Evolutionary conservation across 495 filamentous ascomycete genomes (phyloP), one percentile per base, ranked within the genome.

Genomic region (Recurvomyces mirabilis): DNA sequence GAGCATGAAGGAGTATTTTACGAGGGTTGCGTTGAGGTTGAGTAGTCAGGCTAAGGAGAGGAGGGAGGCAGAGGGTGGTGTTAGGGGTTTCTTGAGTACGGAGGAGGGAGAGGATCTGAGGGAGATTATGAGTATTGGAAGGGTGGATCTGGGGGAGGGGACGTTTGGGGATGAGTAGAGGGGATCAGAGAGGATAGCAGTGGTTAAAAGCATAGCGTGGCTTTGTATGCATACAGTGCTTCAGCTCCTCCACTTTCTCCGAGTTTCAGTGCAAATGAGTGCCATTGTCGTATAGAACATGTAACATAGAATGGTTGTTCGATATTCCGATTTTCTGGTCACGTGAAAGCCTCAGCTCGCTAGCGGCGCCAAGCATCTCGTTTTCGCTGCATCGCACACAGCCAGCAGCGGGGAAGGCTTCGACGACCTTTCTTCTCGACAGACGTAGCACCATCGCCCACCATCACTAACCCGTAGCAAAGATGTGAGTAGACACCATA

Each of bases 1-100:
- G 43, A 88, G 83, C 59, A 95, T 96, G 84, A 75, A 80, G 33
- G 91, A 98, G 55, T 98, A 98, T 65, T 96, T 96, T 67, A 94
- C 94, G 70, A 72, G 93, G 13, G 79, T 96, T 32, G 84, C 84
- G 12, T 61, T 93, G 43, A 72, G 87, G 53, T 64, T 96, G 15
- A 88, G 79, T 1, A 74, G 64, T 41, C 91, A 94, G 60, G 84
- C 86, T 0, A 71, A 85, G 49, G 91, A 96, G 61, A 71, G 88
- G 54, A 82, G 72, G 56, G 84, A 93, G 54, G 93, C 93, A 6
- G 85, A 93, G 60, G 87, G 87, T 38, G 91, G 88, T 5, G 73
- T 79, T 41, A 88, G 88, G 12, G 86, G 88, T 10, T 58, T 84
- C 1, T 60, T 95, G 53, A 77, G 76, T 12, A 86, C 81, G 59